These are phyloP conservation scores for Emericellopsis atlantica DNA, from an alignment of 2,329 filamentous ascomycete species.

Conservation along the genomic window DNA sequence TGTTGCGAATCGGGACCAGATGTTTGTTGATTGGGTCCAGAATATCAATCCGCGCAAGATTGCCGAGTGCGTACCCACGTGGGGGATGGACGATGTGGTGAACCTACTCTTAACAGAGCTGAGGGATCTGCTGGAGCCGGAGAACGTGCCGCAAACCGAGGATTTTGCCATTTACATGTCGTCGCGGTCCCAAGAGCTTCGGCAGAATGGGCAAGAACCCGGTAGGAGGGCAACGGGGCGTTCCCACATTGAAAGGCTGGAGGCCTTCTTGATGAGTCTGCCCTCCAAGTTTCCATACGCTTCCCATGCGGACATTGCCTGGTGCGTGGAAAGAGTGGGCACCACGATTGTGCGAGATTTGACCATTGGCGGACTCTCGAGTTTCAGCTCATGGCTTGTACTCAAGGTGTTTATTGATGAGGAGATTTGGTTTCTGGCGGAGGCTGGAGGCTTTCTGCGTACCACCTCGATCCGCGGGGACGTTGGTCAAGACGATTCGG, in stretches of 20 bases:
- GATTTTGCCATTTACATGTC: neutral
- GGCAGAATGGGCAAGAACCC: neutral
- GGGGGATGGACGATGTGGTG: slow-evolving; percentile 55
- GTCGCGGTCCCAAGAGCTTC: neutral
- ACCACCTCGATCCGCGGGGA: neutral
- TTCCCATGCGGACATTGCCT: slow-evolving; percentile 58
- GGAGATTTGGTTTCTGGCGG: slow-evolving; percentile 81
- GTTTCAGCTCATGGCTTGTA: slow-evolving; percentile 88
- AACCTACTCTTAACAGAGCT: slow-evolving; percentile 53
- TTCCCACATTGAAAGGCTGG: slow-evolving; percentile 50
- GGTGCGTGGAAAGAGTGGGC: slow-evolving; percentile 63
- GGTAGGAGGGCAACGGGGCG: slow-evolving; percentile 20
- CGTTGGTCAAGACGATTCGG: no score
- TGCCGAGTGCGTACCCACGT: slow-evolving; percentile 48
- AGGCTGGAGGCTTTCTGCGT: slow-evolving; percentile 73
- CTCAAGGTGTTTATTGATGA: slow-evolving; percentile 94
- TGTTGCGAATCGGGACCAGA: slow-evolving; percentile 79
- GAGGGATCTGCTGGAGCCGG: slow-evolving; percentile 50
- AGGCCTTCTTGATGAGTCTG: slow-evolving; percentile 56
- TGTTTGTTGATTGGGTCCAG: slow-evolving; percentile 85
- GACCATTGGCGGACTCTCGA: slow-evolving; percentile 64
- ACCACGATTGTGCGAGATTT: slow-evolving; percentile 71
- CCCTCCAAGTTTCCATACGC: slow-evolving; percentile 63
- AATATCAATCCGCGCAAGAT: slow-evolving; percentile 51
- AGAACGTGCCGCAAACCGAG: neutral